Percentiles rank a stretch among this genome's conserved stretches.
phyloP scores from a whole-genome alignment of 345 rosid species.

The Melastoma malabathricum region DNA sequence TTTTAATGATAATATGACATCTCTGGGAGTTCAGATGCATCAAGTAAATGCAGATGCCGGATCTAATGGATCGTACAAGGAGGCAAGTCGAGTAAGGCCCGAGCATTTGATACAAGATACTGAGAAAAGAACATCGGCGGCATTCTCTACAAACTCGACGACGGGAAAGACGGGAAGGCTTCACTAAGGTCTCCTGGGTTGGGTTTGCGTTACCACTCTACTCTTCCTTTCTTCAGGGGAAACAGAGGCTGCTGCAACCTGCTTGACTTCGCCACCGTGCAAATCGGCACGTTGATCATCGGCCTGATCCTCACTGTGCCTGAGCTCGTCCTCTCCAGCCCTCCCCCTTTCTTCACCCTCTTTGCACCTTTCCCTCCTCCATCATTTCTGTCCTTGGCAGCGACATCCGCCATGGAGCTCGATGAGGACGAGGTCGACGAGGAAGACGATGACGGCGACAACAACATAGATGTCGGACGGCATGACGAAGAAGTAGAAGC shows the following conservation, averaged over 20 bases:
- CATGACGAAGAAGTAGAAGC: constrained; percentile 46
- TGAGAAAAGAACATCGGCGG: background rate
- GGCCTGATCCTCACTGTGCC: constrained; percentile 70
- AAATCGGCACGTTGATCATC: constrained; percentile 73
- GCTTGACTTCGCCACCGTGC: constrained; percentile 40
- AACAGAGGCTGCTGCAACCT: constrained; percentile 62
- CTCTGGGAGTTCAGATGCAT: too few species aligned
- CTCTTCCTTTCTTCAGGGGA: constrained; percentile 48
- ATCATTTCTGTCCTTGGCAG: constrained; percentile 24
- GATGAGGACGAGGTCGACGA: constrained; percentile 59
- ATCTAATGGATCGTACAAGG: too few species aligned
- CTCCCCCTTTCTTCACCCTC: constrained; percentile 45
- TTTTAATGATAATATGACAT: too few species aligned
- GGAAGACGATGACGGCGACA: constrained; percentile 9
- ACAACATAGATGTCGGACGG: constrained; percentile 34
- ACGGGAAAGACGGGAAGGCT: constrained; percentile 3
- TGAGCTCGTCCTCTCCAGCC: constrained; percentile 72
- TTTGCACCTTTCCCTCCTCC: constrained; percentile 37
- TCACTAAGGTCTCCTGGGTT: constrained; percentile 7
- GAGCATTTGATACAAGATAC: background rate
- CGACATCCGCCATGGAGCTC: constrained; percentile 34
- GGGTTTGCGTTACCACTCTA: constrained; percentile 25
- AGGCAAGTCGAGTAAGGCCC: too few species aligned
- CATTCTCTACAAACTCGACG: constrained; percentile 4
- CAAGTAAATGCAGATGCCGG: too few species aligned